Percentiles rank a stretch among this genome's conserved stretches.
phyloP scores from a whole-genome alignment of 768 basidiomycete genomes.

The Mycena sanguinolenta region DNA sequence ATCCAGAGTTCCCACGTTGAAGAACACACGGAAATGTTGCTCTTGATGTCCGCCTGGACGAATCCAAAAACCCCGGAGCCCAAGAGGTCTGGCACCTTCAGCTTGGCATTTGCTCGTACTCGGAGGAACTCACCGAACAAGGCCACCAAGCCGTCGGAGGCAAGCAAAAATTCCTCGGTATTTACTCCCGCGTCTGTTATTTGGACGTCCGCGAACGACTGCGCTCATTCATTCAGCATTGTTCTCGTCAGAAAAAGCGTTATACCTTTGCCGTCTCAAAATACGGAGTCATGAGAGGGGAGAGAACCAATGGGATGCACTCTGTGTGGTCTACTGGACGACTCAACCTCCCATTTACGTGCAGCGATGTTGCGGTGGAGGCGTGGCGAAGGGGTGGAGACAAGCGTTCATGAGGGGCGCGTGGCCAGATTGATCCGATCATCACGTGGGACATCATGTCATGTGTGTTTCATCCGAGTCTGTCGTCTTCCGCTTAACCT shows the following conservation, averaged over 20 bases:
- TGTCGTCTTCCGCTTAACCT: neutral
- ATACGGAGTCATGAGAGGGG: slow-evolving; percentile 64
- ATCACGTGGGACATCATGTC: too few species aligned
- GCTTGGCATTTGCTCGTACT: neutral
- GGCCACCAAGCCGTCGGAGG: slow-evolving; percentile 85
- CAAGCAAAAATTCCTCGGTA: slow-evolving; percentile 85
- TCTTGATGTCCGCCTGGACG: slow-evolving; percentile 77
- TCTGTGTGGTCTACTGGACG: neutral
- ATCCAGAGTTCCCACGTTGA: slow-evolving; percentile 17
- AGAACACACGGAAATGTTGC: slow-evolving; percentile 70
- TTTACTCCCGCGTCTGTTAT: slow-evolving; percentile 84
- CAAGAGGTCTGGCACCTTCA: slow-evolving; percentile 65
- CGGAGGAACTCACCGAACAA: slow-evolving; percentile 69
- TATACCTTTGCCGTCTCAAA: slow-evolving; percentile 78
- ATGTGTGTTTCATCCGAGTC: too few species aligned
- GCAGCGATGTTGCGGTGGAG: neutral
- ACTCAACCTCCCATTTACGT: neutral
- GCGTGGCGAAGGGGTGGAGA: too few species aligned
- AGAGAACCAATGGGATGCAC: too few species aligned
- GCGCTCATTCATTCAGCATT: slow-evolving; percentile 11
- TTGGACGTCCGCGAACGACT: slow-evolving; percentile 92
- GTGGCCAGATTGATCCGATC: too few species aligned
- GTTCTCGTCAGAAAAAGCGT: neutral
- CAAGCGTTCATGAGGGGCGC: too few species aligned
- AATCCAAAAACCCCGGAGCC: slow-evolving; percentile 80